These are phyloP conservation scores for Balamuthia mandrillaris DNA, from an alignment of 208 protist species.

Conservation along the genomic window DNA sequence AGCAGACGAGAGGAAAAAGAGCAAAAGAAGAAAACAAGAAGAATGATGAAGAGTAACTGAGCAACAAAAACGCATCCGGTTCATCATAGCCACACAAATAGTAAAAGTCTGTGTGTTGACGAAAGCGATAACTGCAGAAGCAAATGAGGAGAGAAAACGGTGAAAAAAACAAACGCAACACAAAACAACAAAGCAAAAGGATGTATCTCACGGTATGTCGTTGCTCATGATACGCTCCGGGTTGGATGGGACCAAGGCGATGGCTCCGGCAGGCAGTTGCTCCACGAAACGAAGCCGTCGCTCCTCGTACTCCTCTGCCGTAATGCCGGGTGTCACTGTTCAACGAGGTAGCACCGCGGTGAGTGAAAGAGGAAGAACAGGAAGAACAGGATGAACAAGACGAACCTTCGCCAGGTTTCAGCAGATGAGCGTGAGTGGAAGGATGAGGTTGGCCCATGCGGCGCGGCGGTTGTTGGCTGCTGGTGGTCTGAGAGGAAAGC, in stretches of 20 bases:
- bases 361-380: too few species aligned
- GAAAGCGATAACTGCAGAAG: conserved; percentile 49
- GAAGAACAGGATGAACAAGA: too few species aligned
- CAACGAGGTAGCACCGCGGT: too few species aligned
- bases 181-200: background rate
- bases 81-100: conserved; percentile 67
- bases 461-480: background rate
- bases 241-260: background rate
- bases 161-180: background rate
- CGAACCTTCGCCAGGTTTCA: background rate
- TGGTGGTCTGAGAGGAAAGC: too few species aligned
- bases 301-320: background rate
- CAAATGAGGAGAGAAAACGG: background rate
- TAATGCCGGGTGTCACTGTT: conserved; percentile 19
- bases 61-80: conserved; percentile 50
- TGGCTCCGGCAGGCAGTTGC: background rate
- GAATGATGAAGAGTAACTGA: conserved; percentile 23
- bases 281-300: background rate
- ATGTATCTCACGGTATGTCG: background rate
- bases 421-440: background rate
- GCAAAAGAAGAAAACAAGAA: conserved; percentile 38
- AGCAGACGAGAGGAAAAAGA: too few species aligned
- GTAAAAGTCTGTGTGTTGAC: conserved; percentile 63
- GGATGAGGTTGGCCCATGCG: conserved; percentile 17
- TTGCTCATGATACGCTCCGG: conserved; percentile 20